A percentile compares a stretch with the other conserved stretches of the same genome.
These are phyloP conservation scores for Cercospora brassicicola DNA, from an alignment of 2,329 filamentous ascomycete genomes.

Conservation along the genomic window DNA sequence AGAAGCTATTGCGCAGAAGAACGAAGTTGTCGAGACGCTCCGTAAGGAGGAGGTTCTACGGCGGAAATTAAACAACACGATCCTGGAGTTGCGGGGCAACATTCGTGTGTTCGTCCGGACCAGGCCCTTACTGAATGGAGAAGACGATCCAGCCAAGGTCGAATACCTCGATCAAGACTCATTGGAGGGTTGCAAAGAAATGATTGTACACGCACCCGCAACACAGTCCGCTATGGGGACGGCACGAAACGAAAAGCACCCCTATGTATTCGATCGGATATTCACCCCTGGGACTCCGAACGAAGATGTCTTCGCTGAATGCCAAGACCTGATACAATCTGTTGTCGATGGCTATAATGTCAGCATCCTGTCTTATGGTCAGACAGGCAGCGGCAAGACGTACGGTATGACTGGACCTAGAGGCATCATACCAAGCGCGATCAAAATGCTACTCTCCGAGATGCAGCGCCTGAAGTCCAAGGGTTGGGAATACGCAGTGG, in stretches of 20 bases:
- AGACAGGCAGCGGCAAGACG: slow-evolving; percentile 96
- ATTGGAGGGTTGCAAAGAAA: slow-evolving; percentile 81
- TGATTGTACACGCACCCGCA: slow-evolving; percentile 78
- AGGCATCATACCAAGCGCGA: slow-evolving; percentile 93
- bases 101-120: slow-evolving; percentile 98
- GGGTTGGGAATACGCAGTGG: slow-evolving; percentile 92
- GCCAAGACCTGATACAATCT: slow-evolving; percentile 93
- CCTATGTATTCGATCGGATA: slow-evolving; percentile 90
- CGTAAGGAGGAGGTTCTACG: slow-evolving; percentile 88
- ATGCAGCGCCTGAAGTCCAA: slow-evolving; percentile 81
- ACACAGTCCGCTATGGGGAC: slow-evolving; percentile 78
- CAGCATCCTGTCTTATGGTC: slow-evolving; percentile 97
- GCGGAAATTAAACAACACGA: slow-evolving; percentile 92
- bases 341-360: slow-evolving; percentile 97
- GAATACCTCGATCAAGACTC: slow-evolving; percentile 67
- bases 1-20: slow-evolving; percentile 69
- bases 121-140: slow-evolving; percentile 68
- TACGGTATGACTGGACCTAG: slow-evolving; percentile 89
- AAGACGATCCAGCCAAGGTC: slow-evolving; percentile 68
- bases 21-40: slow-evolving; percentile 74
- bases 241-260: slow-evolving; percentile 73
- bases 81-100: slow-evolving; percentile 96
- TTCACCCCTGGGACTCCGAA: slow-evolving; percentile 79
- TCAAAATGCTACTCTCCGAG: slow-evolving; percentile 89
- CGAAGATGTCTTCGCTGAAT: slow-evolving; percentile 87